Evolutionary conservation across 345 rosid genomes (phyloP).

Genomic region (Eucalyptus tenuipes): DNA sequence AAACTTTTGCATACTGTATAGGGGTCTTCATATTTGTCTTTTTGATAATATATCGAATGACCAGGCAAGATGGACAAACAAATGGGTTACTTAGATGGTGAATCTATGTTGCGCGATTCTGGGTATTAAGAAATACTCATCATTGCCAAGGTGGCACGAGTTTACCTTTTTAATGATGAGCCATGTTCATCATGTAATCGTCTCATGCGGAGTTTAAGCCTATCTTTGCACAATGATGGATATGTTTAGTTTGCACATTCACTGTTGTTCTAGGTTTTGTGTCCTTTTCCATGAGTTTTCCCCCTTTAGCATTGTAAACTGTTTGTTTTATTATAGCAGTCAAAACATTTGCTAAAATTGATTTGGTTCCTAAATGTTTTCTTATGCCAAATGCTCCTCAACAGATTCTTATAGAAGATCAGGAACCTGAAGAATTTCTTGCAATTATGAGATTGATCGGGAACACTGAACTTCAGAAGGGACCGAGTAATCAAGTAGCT

Average conservation of each 20-base stretch:
- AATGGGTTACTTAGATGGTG: not conserved
- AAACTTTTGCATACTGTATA: not conserved
- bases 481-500: conserved; percentile 3
- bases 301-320: not conserved
- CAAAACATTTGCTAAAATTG: not conserved
- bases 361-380: not conserved
- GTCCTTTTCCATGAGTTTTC: not conserved
- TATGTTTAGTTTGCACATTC: not conserved
- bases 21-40: not conserved
- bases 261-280: not conserved
- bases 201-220: not conserved
- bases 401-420: conserved; percentile 74
- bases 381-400: not conserved
- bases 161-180: not conserved
- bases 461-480: conserved; percentile 2
- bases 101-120: not conserved
- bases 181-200: not conserved
- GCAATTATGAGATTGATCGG: conserved; percentile 41
- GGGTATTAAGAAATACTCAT: not conserved
- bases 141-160: not conserved
- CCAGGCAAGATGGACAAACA: not conserved
- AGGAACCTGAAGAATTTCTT: conserved; percentile 68
- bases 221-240: not conserved
- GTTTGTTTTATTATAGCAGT: not conserved
- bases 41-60: not conserved